Base-by-base conservation (phyloP, 441 rosid genomes). In the Gossypium schwendimanii region DNA sequence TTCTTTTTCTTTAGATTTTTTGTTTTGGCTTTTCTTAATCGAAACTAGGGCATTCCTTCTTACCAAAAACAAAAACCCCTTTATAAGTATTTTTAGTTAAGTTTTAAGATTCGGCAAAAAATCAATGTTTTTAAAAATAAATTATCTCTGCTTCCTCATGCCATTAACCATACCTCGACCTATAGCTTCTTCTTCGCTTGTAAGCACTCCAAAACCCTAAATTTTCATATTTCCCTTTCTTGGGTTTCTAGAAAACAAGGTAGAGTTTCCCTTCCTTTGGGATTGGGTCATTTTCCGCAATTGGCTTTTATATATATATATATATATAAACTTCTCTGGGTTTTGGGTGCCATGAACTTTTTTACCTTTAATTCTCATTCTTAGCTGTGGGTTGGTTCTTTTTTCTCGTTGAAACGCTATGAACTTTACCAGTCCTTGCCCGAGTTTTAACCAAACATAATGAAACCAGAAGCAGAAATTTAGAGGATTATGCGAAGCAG, bases 371-470 rank as follows among this genome's bases (percentile, higher is more conserved):
- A 5, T 12, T 18, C 33, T 69, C 3, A 2, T 50, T 11, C 4
- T 28, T 17, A 31, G 31, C 2, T 11, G n/a, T 9, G 7, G 20
- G 15, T 54, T 14, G 47, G 8, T 76, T 73, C 14, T 11, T 53
- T 52, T 8, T 53, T 2, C 15, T 26, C 55, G 28, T 33, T 39
- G 4, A 55, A 73, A 64, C 76, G 65, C 66, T 63, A 63, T 69
- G 81, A 71, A 72, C 54, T 70, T 78, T 14, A 52, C 50, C 50
- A 66, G 57, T 28, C 8, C 73, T 76, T 65, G 28, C 49, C 24
- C 68, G 49, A 69, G 64, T 75, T 76, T 71, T 67, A 47, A 21
- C 41, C 59, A 50, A 63, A 63, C n/a, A n/a, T 70, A 63, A 65
- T 54, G 47, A 23, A 44, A 64, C 69, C n/a, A 23, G 36, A 54